Evolutionary conservation across 2,329 filamentous ascomycete genomes (phyloP), one percentile per base, ranked within the genome.

Genomic region (Grosmannia huntii): DNA sequence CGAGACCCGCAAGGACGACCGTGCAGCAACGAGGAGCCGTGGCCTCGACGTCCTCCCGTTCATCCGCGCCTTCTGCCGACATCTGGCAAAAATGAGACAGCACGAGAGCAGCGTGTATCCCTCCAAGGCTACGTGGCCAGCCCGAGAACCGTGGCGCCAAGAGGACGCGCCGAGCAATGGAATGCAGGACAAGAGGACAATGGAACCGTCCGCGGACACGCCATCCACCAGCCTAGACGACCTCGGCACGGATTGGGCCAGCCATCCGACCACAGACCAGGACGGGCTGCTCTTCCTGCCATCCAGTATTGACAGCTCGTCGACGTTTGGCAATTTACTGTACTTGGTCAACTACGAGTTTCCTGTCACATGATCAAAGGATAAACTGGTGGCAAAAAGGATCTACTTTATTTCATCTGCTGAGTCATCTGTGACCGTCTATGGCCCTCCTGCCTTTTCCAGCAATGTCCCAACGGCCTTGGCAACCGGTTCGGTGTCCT

Each of bases 41-140:
- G 62, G 61, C 12, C 63, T 68, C 12, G 62, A 69, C 51, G 64
- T 69, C 1, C 60, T 65, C 2, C 62, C 60, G 0, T 69, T 69
- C 46, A 66, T 69, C 9, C 65, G 63, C 50, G 61, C 62, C 16
- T 69, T 68, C 59, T 68, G 67, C 50, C 60, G 65, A 31, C 61
- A 31, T 6, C 33, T 53, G 31, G 51, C 31, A 3, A 12, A 4
- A 19, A 12, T 12, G 11, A 38, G n/a, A 14, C 16, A 5, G 16
- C 19, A 12, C 16, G 38, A 41, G 38, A 36, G 31, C 31, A 6
- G 12, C 1, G 27, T 25, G 3, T 11, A 10, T 19, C 1, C 25
- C 5, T 2, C 49, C 4, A 2, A 19, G 49, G 3, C 16, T 51
- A 25, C 16, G 16, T 5, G 21, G 11, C 21, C 19, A 10, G 12